phyloP scores from a whole-genome alignment of 2,329 filamentous ascomycete genomes.

The Davidsoniella eucalypti region DNA sequence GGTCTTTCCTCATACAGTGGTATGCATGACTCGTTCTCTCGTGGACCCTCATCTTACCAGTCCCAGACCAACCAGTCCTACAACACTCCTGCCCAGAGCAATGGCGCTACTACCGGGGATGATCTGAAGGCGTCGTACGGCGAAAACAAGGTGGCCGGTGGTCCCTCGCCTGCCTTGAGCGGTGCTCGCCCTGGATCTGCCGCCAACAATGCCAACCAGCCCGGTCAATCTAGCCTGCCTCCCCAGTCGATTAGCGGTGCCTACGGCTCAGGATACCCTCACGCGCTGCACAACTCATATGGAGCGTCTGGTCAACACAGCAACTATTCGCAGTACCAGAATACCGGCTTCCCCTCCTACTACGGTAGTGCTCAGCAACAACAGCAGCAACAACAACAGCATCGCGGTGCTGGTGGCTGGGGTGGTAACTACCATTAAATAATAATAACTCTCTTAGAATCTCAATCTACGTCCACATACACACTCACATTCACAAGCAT shows the following conservation, averaged over 20 bases:
- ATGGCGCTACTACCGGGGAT: slow-evolving; percentile 26
- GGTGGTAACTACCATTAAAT: slow-evolving; percentile 40
- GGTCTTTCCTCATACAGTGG: slow-evolving; percentile 26
- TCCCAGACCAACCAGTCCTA: slow-evolving; percentile 38
- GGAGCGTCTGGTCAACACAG: slow-evolving; percentile 35
- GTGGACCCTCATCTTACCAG: slow-evolving; percentile 36
- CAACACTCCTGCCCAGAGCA: slow-evolving; percentile 32
- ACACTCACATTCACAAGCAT: neutral
- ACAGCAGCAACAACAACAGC: slow-evolving; percentile 16
- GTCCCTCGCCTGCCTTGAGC: slow-evolving; percentile 39
- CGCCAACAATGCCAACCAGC: slow-evolving; percentile 31
- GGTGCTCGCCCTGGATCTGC: slow-evolving; percentile 42
- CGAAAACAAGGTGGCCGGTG: slow-evolving; percentile 33
- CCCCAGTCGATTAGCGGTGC: slow-evolving; percentile 40
- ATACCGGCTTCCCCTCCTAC: slow-evolving; percentile 31
- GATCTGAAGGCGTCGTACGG: slow-evolving; percentile 42
- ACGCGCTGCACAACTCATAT: slow-evolving; percentile 38
- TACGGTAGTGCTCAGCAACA: slow-evolving; percentile 24
- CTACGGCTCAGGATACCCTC: slow-evolving; percentile 29
- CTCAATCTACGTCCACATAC: neutral
- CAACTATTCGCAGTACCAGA: slow-evolving; percentile 36
- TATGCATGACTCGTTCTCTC: slow-evolving; percentile 38
- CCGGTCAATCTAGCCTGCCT: slow-evolving; percentile 35
- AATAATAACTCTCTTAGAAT: neutral
- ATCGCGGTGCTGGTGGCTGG: slow-evolving; percentile 27